These are phyloP conservation scores for Acanthamoeba castellanii DNA, from an alignment of 208 protist species.

Conservation along the genomic window DNA sequence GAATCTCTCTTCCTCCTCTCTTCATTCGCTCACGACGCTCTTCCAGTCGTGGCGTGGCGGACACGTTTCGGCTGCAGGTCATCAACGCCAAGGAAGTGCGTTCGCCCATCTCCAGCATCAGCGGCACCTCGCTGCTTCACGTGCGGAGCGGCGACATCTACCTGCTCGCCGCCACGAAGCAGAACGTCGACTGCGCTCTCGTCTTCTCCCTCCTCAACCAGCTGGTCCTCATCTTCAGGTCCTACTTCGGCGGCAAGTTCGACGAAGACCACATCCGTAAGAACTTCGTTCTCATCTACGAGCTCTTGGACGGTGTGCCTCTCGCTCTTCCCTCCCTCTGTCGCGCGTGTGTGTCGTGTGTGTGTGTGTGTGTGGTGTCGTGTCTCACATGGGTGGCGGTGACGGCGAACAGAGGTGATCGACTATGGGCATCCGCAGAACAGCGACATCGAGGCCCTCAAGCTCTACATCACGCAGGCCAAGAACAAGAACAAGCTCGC, in stretches of 20 bases:
- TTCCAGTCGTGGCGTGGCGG: neutral
- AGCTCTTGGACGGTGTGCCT: conserved; percentile 95
- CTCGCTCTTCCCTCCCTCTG: neutral
- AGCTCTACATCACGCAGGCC: conserved; percentile 93
- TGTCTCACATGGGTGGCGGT: neutral
- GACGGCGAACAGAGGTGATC: conserved; percentile 92
- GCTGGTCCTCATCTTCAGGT: conserved; percentile 63
- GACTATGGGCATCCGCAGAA: conserved; percentile 99
- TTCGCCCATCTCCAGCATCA: conserved; percentile 60
- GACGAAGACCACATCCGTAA: conserved; percentile 95
- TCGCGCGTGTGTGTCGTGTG: neutral
- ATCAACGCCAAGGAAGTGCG: conserved; percentile 72
- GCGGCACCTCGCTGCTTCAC: conserved; percentile 56
- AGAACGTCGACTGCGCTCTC: conserved; percentile 50
- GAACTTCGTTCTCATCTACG: conserved; percentile 97
- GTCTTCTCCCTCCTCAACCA: conserved; percentile 72
- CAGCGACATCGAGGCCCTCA: conserved; percentile 93
- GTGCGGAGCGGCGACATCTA: conserved; percentile 63
- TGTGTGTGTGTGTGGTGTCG: neutral
- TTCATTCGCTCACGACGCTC: neutral
- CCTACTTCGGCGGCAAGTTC: conserved; percentile 94
- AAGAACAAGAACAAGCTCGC: conserved; percentile 82
- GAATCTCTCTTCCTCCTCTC: neutral
- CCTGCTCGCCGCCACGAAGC: conserved; percentile 66
- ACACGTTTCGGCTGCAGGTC: conserved; percentile 58